Evolutionary conservation across 179 eudicot species (phyloP).

Genomic region (Pouteria campechiana): DNA sequence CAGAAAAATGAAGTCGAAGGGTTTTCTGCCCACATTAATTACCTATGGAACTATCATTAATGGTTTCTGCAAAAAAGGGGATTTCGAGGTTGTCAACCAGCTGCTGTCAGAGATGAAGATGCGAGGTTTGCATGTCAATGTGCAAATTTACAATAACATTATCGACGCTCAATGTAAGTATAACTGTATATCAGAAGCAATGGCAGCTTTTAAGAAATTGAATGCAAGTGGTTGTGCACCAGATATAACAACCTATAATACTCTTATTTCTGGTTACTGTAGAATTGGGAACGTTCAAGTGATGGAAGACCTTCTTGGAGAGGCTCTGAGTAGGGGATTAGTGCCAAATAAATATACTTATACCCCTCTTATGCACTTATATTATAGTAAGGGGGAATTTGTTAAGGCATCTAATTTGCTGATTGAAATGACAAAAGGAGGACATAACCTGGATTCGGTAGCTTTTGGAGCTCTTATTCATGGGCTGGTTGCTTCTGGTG

Average conservation of each 20-base stretch:
- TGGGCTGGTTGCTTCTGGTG: constrained; percentile 68
- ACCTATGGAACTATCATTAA: constrained; percentile 72
- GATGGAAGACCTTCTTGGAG: constrained; percentile 45
- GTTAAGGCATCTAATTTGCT: constrained; percentile 54
- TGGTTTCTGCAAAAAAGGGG: constrained; percentile 54
- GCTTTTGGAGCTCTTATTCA: constrained; percentile 78
- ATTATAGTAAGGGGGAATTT: constrained; percentile 48
- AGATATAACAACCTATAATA: constrained; percentile 69
- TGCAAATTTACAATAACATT: constrained; percentile 50
- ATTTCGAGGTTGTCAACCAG: constrained; percentile 45
- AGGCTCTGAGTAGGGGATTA: constrained; percentile 33
- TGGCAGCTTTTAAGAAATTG: constrained; percentile 33
- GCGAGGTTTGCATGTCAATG: constrained; percentile 49
- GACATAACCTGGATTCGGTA: constrained; percentile 53
- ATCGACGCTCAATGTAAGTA: constrained; percentile 47
- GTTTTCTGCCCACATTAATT: constrained; percentile 59
- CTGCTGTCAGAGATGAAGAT: constrained; percentile 60
- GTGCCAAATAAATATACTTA: constrained; percentile 51
- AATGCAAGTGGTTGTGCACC: constrained; percentile 46
- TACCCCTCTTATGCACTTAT: constrained; percentile 62
- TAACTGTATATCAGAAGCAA: constrained; percentile 38
- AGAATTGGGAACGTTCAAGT: constrained; percentile 43
- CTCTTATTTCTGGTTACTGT: constrained; percentile 45
- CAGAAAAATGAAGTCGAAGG: constrained; percentile 50
- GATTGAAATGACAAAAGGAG: constrained; percentile 53